These are phyloP conservation scores for Fusarium udum DNA, from an alignment of 2,329 filamentous ascomycete genomes.

Conservation along the genomic window DNA sequence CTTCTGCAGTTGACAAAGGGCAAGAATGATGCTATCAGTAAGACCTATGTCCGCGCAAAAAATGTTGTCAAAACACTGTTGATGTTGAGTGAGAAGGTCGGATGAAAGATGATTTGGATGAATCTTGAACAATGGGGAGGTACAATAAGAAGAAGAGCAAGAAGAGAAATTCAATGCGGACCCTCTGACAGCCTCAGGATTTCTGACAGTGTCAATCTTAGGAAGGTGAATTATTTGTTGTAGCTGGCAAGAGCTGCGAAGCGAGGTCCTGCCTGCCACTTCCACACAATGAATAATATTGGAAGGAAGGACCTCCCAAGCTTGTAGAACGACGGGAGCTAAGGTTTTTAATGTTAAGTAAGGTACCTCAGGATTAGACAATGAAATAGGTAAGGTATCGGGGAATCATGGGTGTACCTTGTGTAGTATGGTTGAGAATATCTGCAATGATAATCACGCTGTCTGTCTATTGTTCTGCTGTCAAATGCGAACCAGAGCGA, in stretches of 20 bases:
- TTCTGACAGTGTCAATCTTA: not conserved
- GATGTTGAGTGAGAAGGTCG: constrained; percentile 7
- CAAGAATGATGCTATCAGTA: constrained; percentile 37
- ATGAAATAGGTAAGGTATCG: not conserved
- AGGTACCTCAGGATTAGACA: not conserved
- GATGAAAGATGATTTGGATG: constrained; percentile 5
- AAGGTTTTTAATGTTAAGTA: not conserved
- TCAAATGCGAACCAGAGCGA: not conserved
- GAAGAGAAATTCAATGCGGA: not conserved
- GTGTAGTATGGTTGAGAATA: not conserved
- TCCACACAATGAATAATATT: not conserved
- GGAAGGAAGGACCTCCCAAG: not conserved
- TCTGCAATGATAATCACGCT: not conserved
- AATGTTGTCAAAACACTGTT: constrained; percentile 1
- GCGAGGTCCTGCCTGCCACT: not conserved
- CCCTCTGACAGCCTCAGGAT: not conserved
- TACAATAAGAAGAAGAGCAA: not conserved
- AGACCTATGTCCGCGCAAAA: constrained; percentile 9
- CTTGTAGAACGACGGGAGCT: not conserved
- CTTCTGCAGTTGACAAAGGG: constrained; percentile 9
- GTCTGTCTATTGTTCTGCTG: not conserved
- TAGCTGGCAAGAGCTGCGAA: constrained; percentile 13
- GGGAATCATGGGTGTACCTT: not conserved
- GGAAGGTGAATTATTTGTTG: not conserved
- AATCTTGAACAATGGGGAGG: constrained; percentile 4